Evolutionary conservation across 2,329 filamentous ascomycete genomes (phyloP).

Genomic region (Acrodontium crateriforme): DNA sequence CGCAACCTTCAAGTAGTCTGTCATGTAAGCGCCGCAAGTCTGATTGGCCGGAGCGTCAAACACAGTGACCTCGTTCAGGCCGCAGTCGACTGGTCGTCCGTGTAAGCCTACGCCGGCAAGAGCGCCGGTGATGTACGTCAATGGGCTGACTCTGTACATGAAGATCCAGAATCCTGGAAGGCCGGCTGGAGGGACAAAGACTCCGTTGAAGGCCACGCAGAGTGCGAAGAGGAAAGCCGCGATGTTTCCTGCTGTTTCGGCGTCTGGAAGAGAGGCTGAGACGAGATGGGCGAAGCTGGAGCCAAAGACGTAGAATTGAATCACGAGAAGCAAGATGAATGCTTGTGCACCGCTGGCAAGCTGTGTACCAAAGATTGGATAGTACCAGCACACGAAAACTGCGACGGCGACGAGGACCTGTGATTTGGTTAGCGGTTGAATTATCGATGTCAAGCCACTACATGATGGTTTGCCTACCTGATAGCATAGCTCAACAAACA

Average conservation of each 20-base stretch:
- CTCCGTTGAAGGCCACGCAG: neutral
- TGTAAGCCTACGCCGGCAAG: neutral
- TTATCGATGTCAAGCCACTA: neutral
- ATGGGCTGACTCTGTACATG: neutral
- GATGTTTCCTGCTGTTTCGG: too few relatives aligned
- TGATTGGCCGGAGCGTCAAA: neutral
- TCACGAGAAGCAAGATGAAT: too few relatives aligned
- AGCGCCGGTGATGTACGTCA: neutral
- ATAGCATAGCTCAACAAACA: slow-evolving; percentile 58
- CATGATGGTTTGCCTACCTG: slow-evolving; percentile 30
- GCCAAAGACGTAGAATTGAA: neutral
- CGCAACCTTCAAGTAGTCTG: neutral
- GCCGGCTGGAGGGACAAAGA: neutral
- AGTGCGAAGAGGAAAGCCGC: neutral
- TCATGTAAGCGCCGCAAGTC: neutral
- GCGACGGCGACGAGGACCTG: neutral
- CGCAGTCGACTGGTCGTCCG: neutral
- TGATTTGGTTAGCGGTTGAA: neutral
- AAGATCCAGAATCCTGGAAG: neutral
- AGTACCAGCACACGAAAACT: neutral
- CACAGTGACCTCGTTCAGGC: neutral
- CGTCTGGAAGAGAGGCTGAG: too few relatives aligned
- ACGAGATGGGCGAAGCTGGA: neutral
- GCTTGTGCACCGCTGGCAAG: too few relatives aligned
- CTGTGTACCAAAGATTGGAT: too few relatives aligned